Evolutionary conservation across 139 green algal genomes (phyloP), one percentile per base, ranked within the genome.

Genomic region (Chlamydomonas schloesseri): DNA sequence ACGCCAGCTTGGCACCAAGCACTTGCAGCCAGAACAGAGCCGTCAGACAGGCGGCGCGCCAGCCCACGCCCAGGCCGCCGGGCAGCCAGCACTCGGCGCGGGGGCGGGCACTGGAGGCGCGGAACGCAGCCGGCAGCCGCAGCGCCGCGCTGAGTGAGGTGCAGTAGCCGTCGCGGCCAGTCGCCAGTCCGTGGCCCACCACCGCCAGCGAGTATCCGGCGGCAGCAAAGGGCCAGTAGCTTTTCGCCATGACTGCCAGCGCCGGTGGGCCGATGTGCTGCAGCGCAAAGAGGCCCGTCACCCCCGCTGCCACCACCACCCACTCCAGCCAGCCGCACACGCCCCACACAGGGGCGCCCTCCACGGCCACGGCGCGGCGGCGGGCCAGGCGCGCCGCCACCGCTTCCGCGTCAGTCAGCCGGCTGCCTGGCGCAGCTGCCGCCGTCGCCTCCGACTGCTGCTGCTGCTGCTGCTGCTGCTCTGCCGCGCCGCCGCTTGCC

Each of bases 1-100:
- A 93, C 55, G 82, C 86, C n/a, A 88, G 1, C 87, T 93, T 93
- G 71, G 89, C 88, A 26, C 37, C 78, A 26, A 93, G 58, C 15
- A 79, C 69, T 57, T 87, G 81, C 20, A 86, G 15, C 89, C 89
- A 93, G 89, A 93, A 93, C 20, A 90, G 46, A 18, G 42, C 58
- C 23, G 89, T 90, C 31, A 83, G 73, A 29, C 34, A 26, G 26
- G 81, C 82, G 13, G 84, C 50, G 57, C 88, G 80, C 83, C 76
- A 90, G 42, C 88, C 88, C 68, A 88, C 88, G 31, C 50, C 53
- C 89, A 90, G 86, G 57, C 68, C 69, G 1, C 20, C 57, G 11
- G 31, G 46, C 58, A 92, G 58, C 89, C 89, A 92, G 84, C 81
- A 84, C 11, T n/a, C 53, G 47, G 89, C 36, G 4, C 68, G 29